These are phyloP conservation scores for Ilex asprella DNA, from an alignment of 257 asterid species.

Conservation along the genomic window DNA sequence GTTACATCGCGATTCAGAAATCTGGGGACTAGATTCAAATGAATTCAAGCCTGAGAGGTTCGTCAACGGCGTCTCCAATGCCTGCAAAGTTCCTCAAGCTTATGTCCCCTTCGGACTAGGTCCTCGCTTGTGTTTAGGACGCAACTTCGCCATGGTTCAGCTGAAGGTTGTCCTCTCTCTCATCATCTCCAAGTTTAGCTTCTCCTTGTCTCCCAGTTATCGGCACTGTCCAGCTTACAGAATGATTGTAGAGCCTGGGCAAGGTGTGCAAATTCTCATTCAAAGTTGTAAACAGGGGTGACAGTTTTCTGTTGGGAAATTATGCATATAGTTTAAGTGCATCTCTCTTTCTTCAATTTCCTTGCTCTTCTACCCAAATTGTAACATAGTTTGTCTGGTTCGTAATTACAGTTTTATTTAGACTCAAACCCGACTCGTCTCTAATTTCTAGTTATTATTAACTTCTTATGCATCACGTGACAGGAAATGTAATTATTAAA, in stretches of 20 bases:
- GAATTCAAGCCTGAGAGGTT: constrained; percentile 77
- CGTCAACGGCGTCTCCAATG: constrained; percentile 49
- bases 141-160: constrained; percentile 60
- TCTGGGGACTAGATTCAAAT: constrained; percentile 65
- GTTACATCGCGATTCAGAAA: constrained; percentile 56
- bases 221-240: constrained; percentile 63
- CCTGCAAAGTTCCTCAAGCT: constrained; percentile 64
- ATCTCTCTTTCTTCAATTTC: not conserved
- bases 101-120: constrained; percentile 80
- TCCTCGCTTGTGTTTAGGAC: constrained; percentile 69
- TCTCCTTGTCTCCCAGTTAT: constrained; percentile 66
- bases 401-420: no score
- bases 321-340: not conserved
- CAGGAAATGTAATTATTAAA: no score
- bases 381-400: no score
- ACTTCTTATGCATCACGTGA: no score
- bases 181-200: constrained; percentile 43
- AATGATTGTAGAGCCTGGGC: constrained; percentile 87
- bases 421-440: no score
- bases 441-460: no score
- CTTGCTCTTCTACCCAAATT: not conserved
- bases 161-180: constrained; percentile 47
- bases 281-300: constrained; percentile 12
- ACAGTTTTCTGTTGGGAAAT: not conserved
- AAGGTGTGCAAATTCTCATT: constrained; percentile 54